Conservation (phyloP, 2,329 filamentous ascomycete species). For the Ophiostoma pallidulum region DNA sequence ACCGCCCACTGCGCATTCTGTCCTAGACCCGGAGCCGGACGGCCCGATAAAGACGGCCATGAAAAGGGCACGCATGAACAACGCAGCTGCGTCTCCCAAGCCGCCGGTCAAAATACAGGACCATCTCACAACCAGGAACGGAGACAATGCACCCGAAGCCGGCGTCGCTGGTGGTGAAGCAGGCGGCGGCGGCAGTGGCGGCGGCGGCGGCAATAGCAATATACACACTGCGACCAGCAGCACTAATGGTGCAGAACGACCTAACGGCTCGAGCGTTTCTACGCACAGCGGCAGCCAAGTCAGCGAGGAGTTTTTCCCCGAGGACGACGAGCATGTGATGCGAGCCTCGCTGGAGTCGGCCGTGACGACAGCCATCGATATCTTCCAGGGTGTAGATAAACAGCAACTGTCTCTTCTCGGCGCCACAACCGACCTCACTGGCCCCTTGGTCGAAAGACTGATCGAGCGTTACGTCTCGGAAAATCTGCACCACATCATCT, state of each 20-base stretch:
- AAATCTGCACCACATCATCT: conserved; percentile 83
- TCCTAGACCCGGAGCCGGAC: conserved; percentile 49
- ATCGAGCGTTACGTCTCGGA: conserved; percentile 94
- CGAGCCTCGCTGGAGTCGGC: conserved; percentile 81
- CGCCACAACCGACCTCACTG: conserved; percentile 86
- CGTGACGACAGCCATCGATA: conserved; percentile 84
- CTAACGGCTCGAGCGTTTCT: conserved; percentile 2
- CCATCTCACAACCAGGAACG: background rate
- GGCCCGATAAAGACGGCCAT: conserved; percentile 47
- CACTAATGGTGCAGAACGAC: background rate
- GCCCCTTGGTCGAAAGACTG: conserved; percentile 80
- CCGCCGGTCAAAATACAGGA: conserved; percentile 27
- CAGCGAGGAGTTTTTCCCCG: conserved; percentile 60
- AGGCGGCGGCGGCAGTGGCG: background rate
- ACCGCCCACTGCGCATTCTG: conserved; percentile 52
- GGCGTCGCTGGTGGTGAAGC: background rate
- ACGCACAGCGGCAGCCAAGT: conserved; percentile 17
- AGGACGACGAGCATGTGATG: conserved; percentile 89
- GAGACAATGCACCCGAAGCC: background rate
- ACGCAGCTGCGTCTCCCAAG: conserved; percentile 24
- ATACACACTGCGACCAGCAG: background rate
- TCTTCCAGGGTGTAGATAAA: conserved; percentile 93
- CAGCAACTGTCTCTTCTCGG: conserved; percentile 87
- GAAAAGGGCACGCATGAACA: conserved; percentile 46
- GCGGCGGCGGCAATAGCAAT: background rate